Evolutionary conservation across 2,329 filamentous ascomycete genomes (phyloP).

Genomic region (Fusarium verticillioides): DNA sequence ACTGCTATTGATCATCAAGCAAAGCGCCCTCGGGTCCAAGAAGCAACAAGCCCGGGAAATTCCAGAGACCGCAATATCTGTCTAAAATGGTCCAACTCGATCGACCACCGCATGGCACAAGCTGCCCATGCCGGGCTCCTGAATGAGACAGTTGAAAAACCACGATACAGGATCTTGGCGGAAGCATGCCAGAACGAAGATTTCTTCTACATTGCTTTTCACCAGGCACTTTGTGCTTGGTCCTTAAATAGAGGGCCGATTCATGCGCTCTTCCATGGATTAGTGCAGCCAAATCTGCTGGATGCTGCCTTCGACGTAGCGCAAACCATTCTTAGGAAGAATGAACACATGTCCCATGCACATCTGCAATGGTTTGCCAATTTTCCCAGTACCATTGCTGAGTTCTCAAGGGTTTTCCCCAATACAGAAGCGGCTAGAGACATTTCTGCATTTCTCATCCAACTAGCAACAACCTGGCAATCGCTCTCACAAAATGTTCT

Average conservation of each 20-base stretch:
- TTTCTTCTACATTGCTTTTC: constrained; percentile 71
- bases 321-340: constrained; percentile 36
- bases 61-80: not conserved
- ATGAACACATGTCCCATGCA: constrained; percentile 31
- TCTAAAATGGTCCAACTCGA: constrained; percentile 17
- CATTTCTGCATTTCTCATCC: constrained; percentile 40
- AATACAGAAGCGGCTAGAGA: constrained; percentile 4
- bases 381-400: constrained; percentile 38
- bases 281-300: constrained; percentile 10
- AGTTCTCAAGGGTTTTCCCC: constrained; percentile 18
- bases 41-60: not conserved
- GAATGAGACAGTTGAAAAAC: constrained; percentile 53
- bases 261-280: constrained; percentile 38
- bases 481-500: constrained; percentile 13
- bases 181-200: constrained; percentile 68
- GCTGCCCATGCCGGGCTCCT: constrained; percentile 21
- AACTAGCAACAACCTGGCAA: constrained; percentile 40
- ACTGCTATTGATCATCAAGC: constrained; percentile 1
- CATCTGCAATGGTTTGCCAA: constrained; percentile 47
- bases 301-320: constrained; percentile 40
- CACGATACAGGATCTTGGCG: constrained; percentile 64
- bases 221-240: constrained; percentile 73
- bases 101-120: constrained; percentile 39
- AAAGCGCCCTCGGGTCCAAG: constrained; percentile 30
- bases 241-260: constrained; percentile 53